Evolutionary conservation across 805 yeast species (phyloP).

Genomic region (Metschnikowia proteae): DNA sequence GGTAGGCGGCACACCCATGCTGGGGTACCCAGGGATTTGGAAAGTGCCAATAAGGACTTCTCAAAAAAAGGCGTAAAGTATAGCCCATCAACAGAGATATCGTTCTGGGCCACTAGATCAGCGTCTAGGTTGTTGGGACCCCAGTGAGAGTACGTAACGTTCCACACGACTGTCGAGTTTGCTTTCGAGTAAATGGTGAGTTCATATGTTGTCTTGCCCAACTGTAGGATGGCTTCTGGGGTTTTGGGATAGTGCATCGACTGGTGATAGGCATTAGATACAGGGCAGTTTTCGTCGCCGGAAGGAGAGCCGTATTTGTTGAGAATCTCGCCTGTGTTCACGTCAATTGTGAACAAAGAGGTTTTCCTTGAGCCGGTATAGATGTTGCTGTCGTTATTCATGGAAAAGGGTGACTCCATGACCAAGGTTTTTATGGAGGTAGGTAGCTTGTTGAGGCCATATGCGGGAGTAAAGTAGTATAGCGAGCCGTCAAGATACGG

Average conservation of each 20-base stretch:
- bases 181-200: constrained; percentile 71
- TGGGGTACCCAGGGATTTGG: constrained; percentile 63
- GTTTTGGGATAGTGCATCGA: neutral
- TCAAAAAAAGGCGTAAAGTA: constrained; percentile 85
- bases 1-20: constrained; percentile 78
- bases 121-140: constrained; percentile 83
- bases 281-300: constrained; percentile 31
- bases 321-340: constrained; percentile 68
- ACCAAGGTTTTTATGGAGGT: constrained; percentile 75
- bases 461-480: constrained; percentile 70
- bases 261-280: constrained; percentile 24
- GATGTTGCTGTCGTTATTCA: constrained; percentile 69
- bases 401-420: constrained; percentile 78
- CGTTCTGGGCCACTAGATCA: constrained; percentile 46
- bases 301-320: constrained; percentile 55
- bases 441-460: constrained; percentile 79
- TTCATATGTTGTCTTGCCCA: constrained; percentile 69
- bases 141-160: constrained; percentile 84
- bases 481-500: constrained; percentile 83
- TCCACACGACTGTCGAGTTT: constrained; percentile 62
- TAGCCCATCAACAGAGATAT: constrained; percentile 62
- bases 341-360: constrained; percentile 68
- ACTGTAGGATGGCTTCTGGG: neutral
- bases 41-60: constrained; percentile 71
- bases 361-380: constrained; percentile 85